phyloP scores from a whole-genome alignment of 129 eudicot species.

The Arctium lappa region DNA sequence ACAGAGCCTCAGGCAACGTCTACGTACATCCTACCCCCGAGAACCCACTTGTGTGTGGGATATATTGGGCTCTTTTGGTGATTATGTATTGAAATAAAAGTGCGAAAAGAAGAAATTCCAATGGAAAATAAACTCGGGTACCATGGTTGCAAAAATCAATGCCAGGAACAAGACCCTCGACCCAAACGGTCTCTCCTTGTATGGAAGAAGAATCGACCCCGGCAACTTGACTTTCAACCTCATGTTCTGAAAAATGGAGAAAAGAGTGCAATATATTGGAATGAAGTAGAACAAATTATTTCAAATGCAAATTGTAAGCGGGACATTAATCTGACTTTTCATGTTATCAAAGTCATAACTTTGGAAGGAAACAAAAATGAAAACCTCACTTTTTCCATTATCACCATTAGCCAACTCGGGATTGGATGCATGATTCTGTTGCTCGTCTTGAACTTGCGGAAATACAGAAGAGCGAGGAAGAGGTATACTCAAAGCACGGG shows the following conservation, averaged over 20 bases:
- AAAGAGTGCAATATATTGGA: background rate
- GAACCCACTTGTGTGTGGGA: background rate
- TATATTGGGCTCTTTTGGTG: background rate
- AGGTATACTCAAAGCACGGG: constrained; percentile 96
- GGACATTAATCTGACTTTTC: constrained; percentile 3
- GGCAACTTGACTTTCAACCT: constrained; percentile 27
- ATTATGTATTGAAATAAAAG: background rate
- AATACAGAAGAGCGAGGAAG: constrained; percentile 66
- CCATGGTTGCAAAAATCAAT: constrained; percentile 99
- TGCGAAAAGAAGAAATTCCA: background rate
- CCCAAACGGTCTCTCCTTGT: constrained; percentile 69
- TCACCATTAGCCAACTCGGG: constrained; percentile 25
- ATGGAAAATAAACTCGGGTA: constrained; percentile 20
- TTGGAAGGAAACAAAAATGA: background rate
- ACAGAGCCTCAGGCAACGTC: background rate
- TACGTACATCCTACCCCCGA: background rate
- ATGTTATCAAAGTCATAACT: background rate
- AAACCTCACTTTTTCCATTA: constrained; percentile 39
- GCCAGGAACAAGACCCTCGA: constrained; percentile 98
- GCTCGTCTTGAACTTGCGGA: constrained; percentile 48
- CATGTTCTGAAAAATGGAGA: constrained; percentile 31
- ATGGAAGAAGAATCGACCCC: constrained; percentile 28
- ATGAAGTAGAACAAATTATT: background rate
- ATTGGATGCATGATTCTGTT: constrained; percentile 23
- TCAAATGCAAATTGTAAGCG: background rate